These are phyloP conservation scores for Alternaria tenuissima DNA, from an alignment of 2,329 filamentous ascomycete genomes.

Conservation along the genomic window DNA sequence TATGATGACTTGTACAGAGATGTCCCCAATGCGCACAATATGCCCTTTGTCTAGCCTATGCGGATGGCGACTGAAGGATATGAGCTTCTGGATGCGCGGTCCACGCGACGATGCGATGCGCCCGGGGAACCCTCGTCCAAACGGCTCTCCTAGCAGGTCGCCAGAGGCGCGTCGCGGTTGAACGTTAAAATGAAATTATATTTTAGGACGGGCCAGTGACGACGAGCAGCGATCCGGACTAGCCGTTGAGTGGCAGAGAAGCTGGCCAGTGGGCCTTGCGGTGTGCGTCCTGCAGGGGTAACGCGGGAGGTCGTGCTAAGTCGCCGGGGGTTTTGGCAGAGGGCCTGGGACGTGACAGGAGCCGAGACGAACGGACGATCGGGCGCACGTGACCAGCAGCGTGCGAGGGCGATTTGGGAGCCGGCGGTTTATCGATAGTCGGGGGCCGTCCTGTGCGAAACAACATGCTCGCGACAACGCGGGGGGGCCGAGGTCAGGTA, in stretches of 20 bases:
- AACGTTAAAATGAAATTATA: conserved; percentile 40
- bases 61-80: neutral
- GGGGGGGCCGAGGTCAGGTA: conserved; percentile 8
- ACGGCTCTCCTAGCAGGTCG: conserved; percentile 29
- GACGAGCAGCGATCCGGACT: conserved; percentile 33
- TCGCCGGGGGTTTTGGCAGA: neutral
- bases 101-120: conserved; percentile 26
- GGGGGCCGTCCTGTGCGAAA: neutral
- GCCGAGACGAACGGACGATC: neutral
- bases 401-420: neutral
- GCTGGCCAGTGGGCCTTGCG: conserved; percentile 28
- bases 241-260: conserved; percentile 25
- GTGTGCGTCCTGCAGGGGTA: conserved; percentile 33
- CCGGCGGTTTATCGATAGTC: conserved; percentile 8
- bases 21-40: conserved; percentile 25
- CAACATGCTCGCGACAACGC: neutral
- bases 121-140: conserved; percentile 35
- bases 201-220: conserved; percentile 44
- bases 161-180: conserved; percentile 38
- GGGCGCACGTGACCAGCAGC: conserved; percentile 4
- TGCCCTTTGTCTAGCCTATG: conserved; percentile 10
- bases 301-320: conserved; percentile 24
- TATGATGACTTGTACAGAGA: conserved; percentile 24
- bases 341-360: too few species aligned
- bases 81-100: conserved; percentile 8